Evolutionary conservation across 2,329 filamentous ascomycete genomes (phyloP), one percentile per base, ranked within the genome.

Genomic region (Biscogniauxia mediterranea): DNA sequence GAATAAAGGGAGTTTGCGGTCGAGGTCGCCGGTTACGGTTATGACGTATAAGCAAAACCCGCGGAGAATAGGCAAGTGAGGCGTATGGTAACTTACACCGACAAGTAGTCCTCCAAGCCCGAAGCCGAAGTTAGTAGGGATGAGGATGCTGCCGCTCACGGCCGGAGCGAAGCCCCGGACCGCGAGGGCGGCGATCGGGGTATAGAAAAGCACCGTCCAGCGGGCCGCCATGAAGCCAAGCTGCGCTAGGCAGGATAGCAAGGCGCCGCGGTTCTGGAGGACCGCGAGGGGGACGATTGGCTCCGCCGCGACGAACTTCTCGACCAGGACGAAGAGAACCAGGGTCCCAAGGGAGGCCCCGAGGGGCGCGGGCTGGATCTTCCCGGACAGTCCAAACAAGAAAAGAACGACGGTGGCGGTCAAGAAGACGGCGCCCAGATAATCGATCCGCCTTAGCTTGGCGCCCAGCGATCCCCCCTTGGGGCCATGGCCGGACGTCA

Each of bases 41-140:
- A 23, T 5, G 23, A 2, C 2, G 23, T 5, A 23, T 11, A 38
- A 17, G 20, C 11, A n/a, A 53, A n/a, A n/a, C n/a, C 11, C 17
- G 51, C 23, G 49, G 20, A 15, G 23, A 55, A 25, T 15, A n/a
- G 55, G 38, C 15, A 38, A 54, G 15, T 1, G 25, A n/a, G 23
- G 23, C 38, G 49, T n/a, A 20, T 5, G 54, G n/a, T 13, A 9
- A 68, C 70, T 68, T 66, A 72, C 70, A 8, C 92, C 92, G 15
- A 89, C 88, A 4, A 91, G 66, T 0, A 96, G 76, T 0, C 91
- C 90, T 23, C 92, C 92, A 1, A 84, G 68, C 0, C 87, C 91
- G 69, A 96, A 96, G 1, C 91, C 92, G 5, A 86, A 72, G 74
- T 96, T 96, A 0, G 92, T 95, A 0, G 92, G 91, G 54, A 96